These are phyloP conservation scores for Arxiozyma bovina DNA, from an alignment of 1,139 yeast genomes.

Conservation along the genomic window DNA sequence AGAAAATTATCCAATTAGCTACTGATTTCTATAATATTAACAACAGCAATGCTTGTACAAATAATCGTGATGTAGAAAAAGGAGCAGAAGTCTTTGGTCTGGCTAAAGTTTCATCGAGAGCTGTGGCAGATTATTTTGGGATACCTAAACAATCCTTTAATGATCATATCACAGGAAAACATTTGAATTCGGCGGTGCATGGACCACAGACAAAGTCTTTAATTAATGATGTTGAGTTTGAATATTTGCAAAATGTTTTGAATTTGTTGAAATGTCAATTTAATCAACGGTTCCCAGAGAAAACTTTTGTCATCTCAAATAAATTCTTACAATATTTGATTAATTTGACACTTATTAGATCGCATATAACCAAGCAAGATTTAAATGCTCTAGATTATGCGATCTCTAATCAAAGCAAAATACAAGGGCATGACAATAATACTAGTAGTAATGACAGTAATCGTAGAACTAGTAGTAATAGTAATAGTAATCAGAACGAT, in stretches of 20 bases:
- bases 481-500: too few species aligned
- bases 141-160: constrained; percentile 11
- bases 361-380: neutral
- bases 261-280: neutral
- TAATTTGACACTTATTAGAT: neutral
- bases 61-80: neutral
- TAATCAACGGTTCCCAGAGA: neutral
- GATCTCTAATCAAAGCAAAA: neutral
- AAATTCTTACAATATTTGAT: neutral
- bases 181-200: constrained; percentile 7
- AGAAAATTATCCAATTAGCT: constrained; percentile 8
- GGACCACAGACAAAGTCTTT: constrained; percentile 6
- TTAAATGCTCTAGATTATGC: neutral
- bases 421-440: too few species aligned
- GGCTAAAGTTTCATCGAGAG: constrained; percentile 2
- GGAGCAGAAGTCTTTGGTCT: too few species aligned
- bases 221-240: constrained; percentile 4
- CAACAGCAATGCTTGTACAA: neutral
- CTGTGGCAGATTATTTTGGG: constrained; percentile 9
- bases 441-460: too few species aligned
- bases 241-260: neutral
- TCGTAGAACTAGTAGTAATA: too few species aligned
- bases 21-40: constrained; percentile 6
- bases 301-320: neutral
- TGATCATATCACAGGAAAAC: constrained; percentile 10